Conservation (phyloP, 2,329 filamentous ascomycete genomes). For the Aureobasidium mangrovei region DNA sequence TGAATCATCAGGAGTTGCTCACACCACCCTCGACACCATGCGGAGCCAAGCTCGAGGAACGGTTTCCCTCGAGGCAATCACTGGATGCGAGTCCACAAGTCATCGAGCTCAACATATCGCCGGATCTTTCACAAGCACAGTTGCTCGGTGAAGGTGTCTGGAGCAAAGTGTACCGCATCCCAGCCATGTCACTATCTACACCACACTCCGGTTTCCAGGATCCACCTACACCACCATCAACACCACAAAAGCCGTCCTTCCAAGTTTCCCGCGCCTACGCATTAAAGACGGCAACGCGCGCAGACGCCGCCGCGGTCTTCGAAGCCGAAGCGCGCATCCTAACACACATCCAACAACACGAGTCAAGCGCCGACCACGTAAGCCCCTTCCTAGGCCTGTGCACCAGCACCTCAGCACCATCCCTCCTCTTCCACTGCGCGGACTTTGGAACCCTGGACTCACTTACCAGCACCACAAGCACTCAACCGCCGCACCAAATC, state of each 20-base stretch:
- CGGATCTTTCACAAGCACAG: conserved; percentile 20
- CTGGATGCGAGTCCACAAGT: conserved; percentile 1
- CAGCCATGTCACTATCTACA: conserved; percentile 9
- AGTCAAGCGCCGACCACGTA: conserved; percentile 19
- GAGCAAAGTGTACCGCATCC: conserved; percentile 29
- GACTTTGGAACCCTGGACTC: conserved; percentile 26
- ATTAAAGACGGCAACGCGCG: conserved; percentile 26
- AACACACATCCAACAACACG: conserved; percentile 22
- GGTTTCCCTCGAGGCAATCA: conserved; percentile 1
- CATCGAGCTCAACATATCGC: not conserved
- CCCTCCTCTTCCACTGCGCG: conserved; percentile 27
- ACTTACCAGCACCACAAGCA: conserved; percentile 14
- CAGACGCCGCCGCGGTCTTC: conserved; percentile 27
- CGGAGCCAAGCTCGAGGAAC: not conserved
- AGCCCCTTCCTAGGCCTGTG: conserved; percentile 29
- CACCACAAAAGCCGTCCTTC: conserved; percentile 15
- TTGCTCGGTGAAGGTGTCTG: conserved; percentile 28
- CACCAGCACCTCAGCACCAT: conserved; percentile 18
- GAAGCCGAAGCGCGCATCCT: conserved; percentile 27
- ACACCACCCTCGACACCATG: conserved; percentile 11
- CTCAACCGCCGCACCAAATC: not conserved
- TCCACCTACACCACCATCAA: conserved; percentile 16
- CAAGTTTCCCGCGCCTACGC: conserved; percentile 20
- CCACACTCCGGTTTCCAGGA: not conserved
- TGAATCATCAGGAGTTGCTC: conserved; percentile 5